Percentiles rank a stretch among this genome's conserved stretches.
Evolutionary conservation across 306 rosid species (phyloP).

Genomic region (Vigna reflexopilosa): DNA sequence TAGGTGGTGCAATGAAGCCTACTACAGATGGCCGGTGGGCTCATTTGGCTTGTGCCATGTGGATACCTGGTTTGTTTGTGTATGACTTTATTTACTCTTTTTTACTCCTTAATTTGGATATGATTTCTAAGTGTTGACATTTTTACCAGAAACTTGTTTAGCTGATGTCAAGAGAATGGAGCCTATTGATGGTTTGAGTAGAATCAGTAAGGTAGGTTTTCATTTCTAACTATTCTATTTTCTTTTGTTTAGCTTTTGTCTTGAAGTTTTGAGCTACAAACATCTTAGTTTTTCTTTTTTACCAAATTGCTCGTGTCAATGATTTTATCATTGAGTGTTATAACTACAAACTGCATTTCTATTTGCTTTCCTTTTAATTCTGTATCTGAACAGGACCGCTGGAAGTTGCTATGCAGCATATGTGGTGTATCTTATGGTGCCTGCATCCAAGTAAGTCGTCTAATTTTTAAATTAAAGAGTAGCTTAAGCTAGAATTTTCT

Average conservation of each 20-base stretch:
- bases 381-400: conserved; percentile 82
- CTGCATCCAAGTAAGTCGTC: conserved; percentile 89
- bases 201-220: conserved; percentile 82
- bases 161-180: conserved; percentile 97
- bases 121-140: conserved; percentile 46
- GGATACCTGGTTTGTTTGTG: conserved; percentile 93
- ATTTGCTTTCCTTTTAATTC: conserved; percentile 32
- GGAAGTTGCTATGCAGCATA: conserved; percentile 97
- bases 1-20: conserved; percentile 99
- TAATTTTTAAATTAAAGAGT: conserved; percentile 37
- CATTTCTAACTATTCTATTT: conserved; percentile 5
- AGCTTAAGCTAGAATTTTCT: conserved; percentile 27
- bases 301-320: conserved; percentile 35
- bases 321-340: conserved; percentile 14
- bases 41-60: conserved; percentile 98
- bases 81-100: conserved; percentile 34
- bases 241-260: background rate
- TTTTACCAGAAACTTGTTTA: conserved; percentile 89
- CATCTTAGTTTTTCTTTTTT: conserved; percentile 26
- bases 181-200: conserved; percentile 92
- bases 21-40: conserved; percentile 99
- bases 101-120: conserved; percentile 27
- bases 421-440: conserved; percentile 98
- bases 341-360: conserved; percentile 4
- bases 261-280: background rate